Evolutionary conservation across 1,139 yeast species (phyloP).

Genomic region (Saccharomycopsis crataegensis): DNA sequence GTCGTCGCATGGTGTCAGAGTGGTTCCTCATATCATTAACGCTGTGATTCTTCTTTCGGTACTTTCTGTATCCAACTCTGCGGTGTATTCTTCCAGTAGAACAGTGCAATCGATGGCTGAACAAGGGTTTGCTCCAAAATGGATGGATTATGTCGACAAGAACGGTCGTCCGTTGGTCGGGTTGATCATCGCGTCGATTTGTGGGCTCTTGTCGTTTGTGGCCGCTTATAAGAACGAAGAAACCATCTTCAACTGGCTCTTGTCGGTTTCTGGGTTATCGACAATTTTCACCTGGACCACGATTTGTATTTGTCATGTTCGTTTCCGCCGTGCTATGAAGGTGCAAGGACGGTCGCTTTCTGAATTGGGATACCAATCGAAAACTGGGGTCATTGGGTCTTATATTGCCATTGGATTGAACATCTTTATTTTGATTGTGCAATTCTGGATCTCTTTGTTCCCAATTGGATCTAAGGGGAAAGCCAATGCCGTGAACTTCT

Average conservation of each 20-base stretch:
- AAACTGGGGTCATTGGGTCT: slow-evolving; percentile 60
- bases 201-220: slow-evolving; percentile 66
- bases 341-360: slow-evolving; percentile 50
- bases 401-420: slow-evolving; percentile 49
- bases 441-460: slow-evolving; percentile 66
- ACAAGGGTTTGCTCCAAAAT: slow-evolving; percentile 72
- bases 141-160: slow-evolving; percentile 67
- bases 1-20: slow-evolving; percentile 47
- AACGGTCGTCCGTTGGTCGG: slow-evolving; percentile 70
- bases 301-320: slow-evolving; percentile 59
- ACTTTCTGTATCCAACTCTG: slow-evolving; percentile 66
- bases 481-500: slow-evolving; percentile 36
- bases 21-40: slow-evolving; percentile 64
- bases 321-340: slow-evolving; percentile 63
- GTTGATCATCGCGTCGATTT: slow-evolving; percentile 43
- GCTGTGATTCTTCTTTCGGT: slow-evolving; percentile 67
- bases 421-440: slow-evolving; percentile 53
- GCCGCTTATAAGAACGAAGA: slow-evolving; percentile 60
- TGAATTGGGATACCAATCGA: slow-evolving; percentile 58
- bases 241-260: slow-evolving; percentile 65
- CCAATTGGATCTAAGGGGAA: slow-evolving; percentile 48
- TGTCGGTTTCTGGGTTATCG: slow-evolving; percentile 75
- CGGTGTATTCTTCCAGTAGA: slow-evolving; percentile 74
- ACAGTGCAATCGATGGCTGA: slow-evolving; percentile 76
- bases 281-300: slow-evolving; percentile 82